Evolutionary conservation across 2,329 filamentous ascomycete genomes (phyloP), one percentile per base, ranked within the genome.

Genomic region (Aspergillus sp.): DNA sequence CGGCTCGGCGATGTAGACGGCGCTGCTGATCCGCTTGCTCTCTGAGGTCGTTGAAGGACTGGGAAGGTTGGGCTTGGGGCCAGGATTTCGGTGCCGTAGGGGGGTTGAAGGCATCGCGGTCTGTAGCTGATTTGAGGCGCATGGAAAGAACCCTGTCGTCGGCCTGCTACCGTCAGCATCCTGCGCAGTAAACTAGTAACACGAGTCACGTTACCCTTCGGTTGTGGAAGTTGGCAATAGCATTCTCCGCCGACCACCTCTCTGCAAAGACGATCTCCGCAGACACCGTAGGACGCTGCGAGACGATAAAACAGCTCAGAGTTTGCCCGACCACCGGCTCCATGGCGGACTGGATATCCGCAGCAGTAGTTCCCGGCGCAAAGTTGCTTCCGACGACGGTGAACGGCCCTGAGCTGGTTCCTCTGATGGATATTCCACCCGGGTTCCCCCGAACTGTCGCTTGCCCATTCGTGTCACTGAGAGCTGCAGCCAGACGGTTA

Each of bases 341-440:
- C 51, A 80, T 64, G 17, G 76, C 74, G 26, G 73, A 68, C 48
- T 78, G 71, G 28, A 80, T 79, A 44, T 80, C 76, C 15, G 72
- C 73, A 11, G 74, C 75, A 2, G 75, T 78, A 1, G 76, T 80
- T 11, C 75, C 76, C n/a, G 71, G 70, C 10, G 75, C 75, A 49
- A 80, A 80, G 55, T 80, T 80, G 49, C 67, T 69, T 5, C 73
- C 76, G 31, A 75, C 55, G 5, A 80, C 71, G 4, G 71, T 63
- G 47, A 69, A 75, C 2, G 72, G 72, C 1, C 70, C 71, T 8
- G 58, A 58, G 8, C 64, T 62, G 13, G 58, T 53, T 30, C 75
- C 75, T 49, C 67, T 67, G 37, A 80, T 78, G 49, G 58, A 72
- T 38, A 78, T 63, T 24, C 68, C 45, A 29, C 51, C 35, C 12